These are phyloP conservation scores for Mucor mucedo DNA, from an alignment of 371 early-diverging fungal species.

Conservation along the genomic window DNA sequence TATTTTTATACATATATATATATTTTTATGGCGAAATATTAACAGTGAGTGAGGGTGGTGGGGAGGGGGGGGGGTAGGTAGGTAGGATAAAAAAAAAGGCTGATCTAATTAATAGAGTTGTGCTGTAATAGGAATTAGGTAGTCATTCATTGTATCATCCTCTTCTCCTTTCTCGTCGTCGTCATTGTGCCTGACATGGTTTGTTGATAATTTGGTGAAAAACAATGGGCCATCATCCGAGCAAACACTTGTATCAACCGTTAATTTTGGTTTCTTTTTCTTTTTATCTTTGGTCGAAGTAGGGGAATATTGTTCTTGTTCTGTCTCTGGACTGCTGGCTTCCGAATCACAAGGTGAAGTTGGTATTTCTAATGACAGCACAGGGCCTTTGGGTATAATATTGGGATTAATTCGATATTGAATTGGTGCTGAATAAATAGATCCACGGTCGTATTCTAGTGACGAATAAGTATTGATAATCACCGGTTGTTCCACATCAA, in stretches of 20 bases:
- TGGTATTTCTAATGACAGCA: constrained; percentile 27
- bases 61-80: background rate
- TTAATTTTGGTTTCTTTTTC: constrained; percentile 27
- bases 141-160: constrained; percentile 20
- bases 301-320: background rate
- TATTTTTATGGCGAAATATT: background rate
- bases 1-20: background rate
- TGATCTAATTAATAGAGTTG: background rate
- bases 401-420: constrained; percentile 35
- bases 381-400: constrained; percentile 14
- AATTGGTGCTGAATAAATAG: constrained; percentile 19
- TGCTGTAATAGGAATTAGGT: constrained; percentile 29
- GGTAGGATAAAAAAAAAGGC: too few relatives aligned
- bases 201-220: constrained; percentile 37
- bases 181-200: constrained; percentile 22
- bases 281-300: constrained; percentile 8
- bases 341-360: constrained; percentile 23
- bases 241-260: constrained; percentile 33
- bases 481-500: constrained; percentile 24
- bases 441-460: constrained; percentile 34
- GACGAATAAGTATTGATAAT: constrained; percentile 32
- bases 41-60: too few relatives aligned
- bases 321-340: constrained; percentile 25
- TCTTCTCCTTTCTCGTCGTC: background rate
- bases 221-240: constrained; percentile 30